phyloP scores from a whole-genome alignment of 495 filamentous ascomycete genomes.

The Podospora bellae-mahoneyi region DNA sequence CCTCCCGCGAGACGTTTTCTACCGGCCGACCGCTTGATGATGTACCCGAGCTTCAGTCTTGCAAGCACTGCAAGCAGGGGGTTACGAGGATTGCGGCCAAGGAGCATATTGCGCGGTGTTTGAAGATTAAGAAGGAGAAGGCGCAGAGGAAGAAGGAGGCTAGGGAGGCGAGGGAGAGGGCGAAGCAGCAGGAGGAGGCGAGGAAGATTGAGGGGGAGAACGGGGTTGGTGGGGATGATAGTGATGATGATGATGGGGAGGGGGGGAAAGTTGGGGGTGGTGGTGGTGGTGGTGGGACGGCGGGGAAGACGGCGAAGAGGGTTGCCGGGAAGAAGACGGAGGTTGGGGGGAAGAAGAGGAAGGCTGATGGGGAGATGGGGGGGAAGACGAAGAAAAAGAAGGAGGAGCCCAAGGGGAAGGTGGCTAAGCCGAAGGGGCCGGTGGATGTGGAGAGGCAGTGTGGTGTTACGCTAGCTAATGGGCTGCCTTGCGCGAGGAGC shows the following conservation, averaged over 20 bases:
- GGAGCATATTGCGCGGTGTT: conserved; percentile 65
- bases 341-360: conserved; percentile 71
- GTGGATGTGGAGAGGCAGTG: conserved; percentile 98
- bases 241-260: conserved; percentile 57
- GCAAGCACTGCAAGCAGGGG: conserved; percentile 79
- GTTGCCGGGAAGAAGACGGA: conserved; percentile 64
- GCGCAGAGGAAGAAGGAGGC: conserved; percentile 76
- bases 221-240: conserved; percentile 65
- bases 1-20: conserved; percentile 64
- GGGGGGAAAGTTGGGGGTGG: conserved; percentile 32
- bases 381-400: conserved; percentile 91
- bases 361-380: conserved; percentile 74
- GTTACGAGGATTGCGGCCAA: conserved; percentile 58
- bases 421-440: conserved; percentile 83
- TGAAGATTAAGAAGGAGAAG: conserved; percentile 70
- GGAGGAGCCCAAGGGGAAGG: conserved; percentile 89
- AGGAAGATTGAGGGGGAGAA: conserved; percentile 55
- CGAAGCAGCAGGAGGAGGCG: conserved; percentile 60
- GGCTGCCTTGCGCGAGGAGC: conserved; percentile 83
- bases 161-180: conserved; percentile 67
- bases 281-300: conserved; percentile 35
- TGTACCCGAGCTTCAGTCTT: conserved; percentile 62
- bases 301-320: conserved; percentile 66
- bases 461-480: conserved; percentile 78
- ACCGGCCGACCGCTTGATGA: conserved; percentile 72